Conservation (phyloP, 257 asterid species). For the Penstemon newberryi region DNA sequence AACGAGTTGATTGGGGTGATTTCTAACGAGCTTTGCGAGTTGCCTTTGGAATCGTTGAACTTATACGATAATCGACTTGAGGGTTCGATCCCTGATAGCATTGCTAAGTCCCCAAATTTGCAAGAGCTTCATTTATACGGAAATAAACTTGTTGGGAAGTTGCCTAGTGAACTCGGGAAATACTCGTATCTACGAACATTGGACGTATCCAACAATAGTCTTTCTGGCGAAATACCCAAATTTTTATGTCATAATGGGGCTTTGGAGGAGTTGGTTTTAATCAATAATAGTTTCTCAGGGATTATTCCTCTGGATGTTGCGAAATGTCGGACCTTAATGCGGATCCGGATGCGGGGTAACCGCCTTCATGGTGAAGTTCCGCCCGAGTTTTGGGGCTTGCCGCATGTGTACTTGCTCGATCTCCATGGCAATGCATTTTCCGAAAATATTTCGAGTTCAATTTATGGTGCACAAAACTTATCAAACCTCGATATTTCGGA, state of each 20-base stretch:
- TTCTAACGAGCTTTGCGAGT: constrained; percentile 62
- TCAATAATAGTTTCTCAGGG: constrained; percentile 59
- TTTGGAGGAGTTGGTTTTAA: constrained; percentile 43
- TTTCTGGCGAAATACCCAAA: constrained; percentile 60
- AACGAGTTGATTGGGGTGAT: constrained; percentile 61
- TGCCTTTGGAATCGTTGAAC: constrained; percentile 75
- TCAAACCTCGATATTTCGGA: constrained; percentile 49
- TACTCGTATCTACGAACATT: constrained; percentile 48
- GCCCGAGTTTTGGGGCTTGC: constrained; percentile 66
- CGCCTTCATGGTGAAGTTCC: constrained; percentile 60
- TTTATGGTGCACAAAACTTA: constrained; percentile 55
- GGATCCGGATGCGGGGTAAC: constrained; percentile 58
- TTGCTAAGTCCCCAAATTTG: constrained; percentile 59
- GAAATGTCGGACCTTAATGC: constrained; percentile 49
- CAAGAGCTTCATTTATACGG: constrained; percentile 52
- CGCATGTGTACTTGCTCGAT: constrained; percentile 62
- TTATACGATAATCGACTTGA: constrained; percentile 53
- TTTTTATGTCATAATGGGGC: constrained; percentile 56
- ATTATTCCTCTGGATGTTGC: constrained; percentile 56
- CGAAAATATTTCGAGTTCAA: constrained; percentile 58
- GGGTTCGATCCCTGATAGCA: constrained; percentile 70
- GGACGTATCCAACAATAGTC: constrained; percentile 52
- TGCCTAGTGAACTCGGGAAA: constrained; percentile 73
- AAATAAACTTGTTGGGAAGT: constrained; percentile 53
- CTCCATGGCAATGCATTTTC: constrained; percentile 50